These are phyloP conservation scores for Leptomonas pyrrhocoris DNA, from an alignment of 208 protist genomes.

Conservation along the genomic window DNA sequence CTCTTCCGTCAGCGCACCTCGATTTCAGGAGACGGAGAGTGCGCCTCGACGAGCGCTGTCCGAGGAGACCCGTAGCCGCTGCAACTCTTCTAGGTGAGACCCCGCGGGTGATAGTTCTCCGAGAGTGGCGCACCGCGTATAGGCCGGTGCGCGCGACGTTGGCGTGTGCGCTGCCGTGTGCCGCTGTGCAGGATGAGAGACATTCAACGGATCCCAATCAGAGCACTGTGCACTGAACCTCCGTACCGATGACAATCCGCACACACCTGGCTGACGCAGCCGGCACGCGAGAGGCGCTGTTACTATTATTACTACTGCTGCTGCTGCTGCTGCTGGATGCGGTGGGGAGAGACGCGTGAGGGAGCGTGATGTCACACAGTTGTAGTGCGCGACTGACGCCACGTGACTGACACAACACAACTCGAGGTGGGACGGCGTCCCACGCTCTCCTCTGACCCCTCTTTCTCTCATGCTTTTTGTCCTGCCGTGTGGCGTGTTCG, in stretches of 20 bases:
- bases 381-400: slow-evolving; percentile 31
- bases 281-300: neutral
- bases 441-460: slow-evolving; percentile 3
- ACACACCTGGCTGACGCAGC: neutral
- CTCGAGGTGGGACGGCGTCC: slow-evolving; percentile 10
- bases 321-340: too few species aligned
- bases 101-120: slow-evolving; percentile 2
- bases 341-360: neutral
- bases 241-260: slow-evolving; percentile 6
- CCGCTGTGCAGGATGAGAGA: slow-evolving; percentile 6
- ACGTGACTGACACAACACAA: slow-evolving; percentile 23
- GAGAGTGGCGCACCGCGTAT: neutral
- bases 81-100: neutral
- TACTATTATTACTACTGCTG: too few species aligned
- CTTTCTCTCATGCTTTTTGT: neutral
- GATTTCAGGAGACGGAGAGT: slow-evolving; percentile 16
- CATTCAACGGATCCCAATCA: slow-evolving; percentile 5
- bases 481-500: too few species aligned
- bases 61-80: slow-evolving; percentile 1
- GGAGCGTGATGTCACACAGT: slow-evolving; percentile 15
- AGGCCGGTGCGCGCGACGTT: neutral
- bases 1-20: slow-evolving; percentile 20
- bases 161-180: neutral
- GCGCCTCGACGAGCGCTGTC: neutral
- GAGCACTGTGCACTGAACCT: slow-evolving; percentile 6